These are phyloP conservation scores for Picochlorum sp. DNA, from an alignment of 139 green algal species.

Conservation along the genomic window DNA sequence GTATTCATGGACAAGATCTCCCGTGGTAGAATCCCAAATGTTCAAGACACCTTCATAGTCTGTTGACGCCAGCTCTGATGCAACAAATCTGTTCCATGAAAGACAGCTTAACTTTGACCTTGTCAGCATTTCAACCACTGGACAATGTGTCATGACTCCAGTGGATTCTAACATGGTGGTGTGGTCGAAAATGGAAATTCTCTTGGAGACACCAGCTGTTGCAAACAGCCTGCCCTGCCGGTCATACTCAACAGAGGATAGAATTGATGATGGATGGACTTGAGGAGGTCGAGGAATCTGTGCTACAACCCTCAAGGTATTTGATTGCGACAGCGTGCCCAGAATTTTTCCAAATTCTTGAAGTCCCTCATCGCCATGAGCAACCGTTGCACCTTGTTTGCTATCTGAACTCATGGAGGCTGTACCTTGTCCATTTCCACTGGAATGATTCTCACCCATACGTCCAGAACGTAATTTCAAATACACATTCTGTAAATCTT, in stretches of 20 bases:
- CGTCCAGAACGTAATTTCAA: slow-evolving; percentile 25
- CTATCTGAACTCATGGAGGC: background rate
- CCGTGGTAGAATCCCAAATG: slow-evolving; percentile 56
- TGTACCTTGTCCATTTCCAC: background rate
- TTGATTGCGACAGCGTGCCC: slow-evolving; percentile 40
- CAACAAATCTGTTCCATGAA: slow-evolving; percentile 57
- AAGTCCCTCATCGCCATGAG: slow-evolving; percentile 28
- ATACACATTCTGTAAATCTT: slow-evolving; percentile 64
- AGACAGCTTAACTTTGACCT: slow-evolving; percentile 76
- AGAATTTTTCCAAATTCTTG: slow-evolving; percentile 50
- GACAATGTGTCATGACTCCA: slow-evolving; percentile 32
- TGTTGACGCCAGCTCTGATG: slow-evolving; percentile 43
- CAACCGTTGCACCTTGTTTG: background rate
- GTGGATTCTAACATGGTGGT: slow-evolving; percentile 7
- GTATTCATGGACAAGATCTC: slow-evolving; percentile 49
- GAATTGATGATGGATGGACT: slow-evolving; percentile 33
- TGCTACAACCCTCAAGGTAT: slow-evolving; percentile 32
- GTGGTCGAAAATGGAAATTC: slow-evolving; percentile 39
- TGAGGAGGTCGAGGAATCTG: slow-evolving; percentile 29
- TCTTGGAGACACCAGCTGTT: slow-evolving; percentile 60
- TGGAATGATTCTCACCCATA: background rate
- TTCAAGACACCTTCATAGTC: slow-evolving; percentile 78
- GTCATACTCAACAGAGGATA: slow-evolving; percentile 66
- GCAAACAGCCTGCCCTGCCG: slow-evolving; percentile 46
- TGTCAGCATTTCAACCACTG: slow-evolving; percentile 62